Evolutionary conservation across 2,329 filamentous ascomycete genomes (phyloP).

Genomic region (Scedosporium apiospermum): DNA sequence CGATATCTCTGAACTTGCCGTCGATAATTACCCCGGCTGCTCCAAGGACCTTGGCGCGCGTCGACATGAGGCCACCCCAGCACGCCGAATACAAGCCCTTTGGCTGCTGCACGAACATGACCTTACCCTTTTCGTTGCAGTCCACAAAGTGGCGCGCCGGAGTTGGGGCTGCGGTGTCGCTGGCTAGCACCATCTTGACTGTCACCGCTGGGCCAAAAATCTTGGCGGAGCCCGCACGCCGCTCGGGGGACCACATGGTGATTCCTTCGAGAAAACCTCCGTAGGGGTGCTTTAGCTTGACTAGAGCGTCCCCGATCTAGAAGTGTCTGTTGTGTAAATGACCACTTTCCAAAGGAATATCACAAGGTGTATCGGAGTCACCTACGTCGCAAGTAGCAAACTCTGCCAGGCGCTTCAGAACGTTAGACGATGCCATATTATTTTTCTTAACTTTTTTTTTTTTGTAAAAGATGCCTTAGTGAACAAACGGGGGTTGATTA

Average conservation of each 20-base stretch:
- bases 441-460: too few species aligned
- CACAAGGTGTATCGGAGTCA: too few species aligned
- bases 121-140: constrained; percentile 12
- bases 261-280: constrained; percentile 18
- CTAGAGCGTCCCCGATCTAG: constrained; percentile 17
- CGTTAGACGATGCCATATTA: too few species aligned
- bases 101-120: constrained; percentile 21
- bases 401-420: too few species aligned
- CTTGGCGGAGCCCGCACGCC: constrained; percentile 6
- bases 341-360: too few species aligned
- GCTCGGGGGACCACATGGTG: constrained; percentile 13
- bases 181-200: constrained; percentile 18
- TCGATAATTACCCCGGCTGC: constrained; percentile 18
- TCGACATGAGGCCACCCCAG: constrained; percentile 21
- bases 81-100: constrained; percentile 16
- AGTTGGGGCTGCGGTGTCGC: constrained; percentile 15
- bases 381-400: too few species aligned
- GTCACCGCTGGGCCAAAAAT: constrained; percentile 19
- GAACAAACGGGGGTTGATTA: too few species aligned
- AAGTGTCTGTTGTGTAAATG: too few species aligned
- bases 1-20: constrained; percentile 18
- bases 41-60: constrained; percentile 17
- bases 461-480: too few species aligned
- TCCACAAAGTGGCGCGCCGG: constrained; percentile 19
- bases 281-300: constrained; percentile 18